A percentile compares a stretch with the other conserved stretches of the same genome.
Evolutionary conservation across 306 rosid species (phyloP).

Genomic region (Prunus dulcis): DNA sequence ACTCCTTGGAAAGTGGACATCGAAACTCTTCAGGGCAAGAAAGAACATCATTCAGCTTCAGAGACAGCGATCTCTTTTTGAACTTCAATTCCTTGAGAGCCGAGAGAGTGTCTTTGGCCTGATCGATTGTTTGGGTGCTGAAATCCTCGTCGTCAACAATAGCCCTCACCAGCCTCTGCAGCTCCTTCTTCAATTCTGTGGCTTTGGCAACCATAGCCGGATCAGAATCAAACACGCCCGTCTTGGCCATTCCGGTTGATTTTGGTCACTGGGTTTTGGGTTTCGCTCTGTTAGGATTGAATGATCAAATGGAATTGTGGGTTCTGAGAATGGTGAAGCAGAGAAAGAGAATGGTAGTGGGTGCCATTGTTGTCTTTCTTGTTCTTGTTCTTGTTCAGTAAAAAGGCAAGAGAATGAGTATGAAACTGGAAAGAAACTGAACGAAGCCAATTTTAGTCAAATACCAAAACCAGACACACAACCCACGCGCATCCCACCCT

Average conservation of each 20-base stretch:
- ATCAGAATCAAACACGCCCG: conserved; percentile 61
- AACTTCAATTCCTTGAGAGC: conserved; percentile 61
- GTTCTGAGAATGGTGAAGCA: conserved; percentile 36
- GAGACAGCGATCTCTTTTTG: conserved; percentile 45
- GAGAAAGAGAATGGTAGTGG: conserved; percentile 27
- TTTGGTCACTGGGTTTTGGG: conserved; percentile 5
- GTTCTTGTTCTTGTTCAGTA: conserved; percentile 12
- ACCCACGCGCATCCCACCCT: not conserved
- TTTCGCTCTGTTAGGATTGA: not conserved
- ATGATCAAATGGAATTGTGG: not conserved
- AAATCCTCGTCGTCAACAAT: conserved; percentile 65
- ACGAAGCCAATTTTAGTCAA: conserved; percentile 9
- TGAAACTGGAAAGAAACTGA: not conserved
- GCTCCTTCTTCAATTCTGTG: conserved; percentile 72
- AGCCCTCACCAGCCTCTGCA: conserved; percentile 57
- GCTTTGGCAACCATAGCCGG: conserved; percentile 44
- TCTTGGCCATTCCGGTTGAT: conserved; percentile 53
- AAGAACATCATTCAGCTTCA: conserved; percentile 39
- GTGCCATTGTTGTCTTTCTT: conserved; percentile 23
- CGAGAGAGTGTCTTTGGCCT: conserved; percentile 51
- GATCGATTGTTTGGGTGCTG: conserved; percentile 52
- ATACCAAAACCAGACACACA: conserved; percentile 2
- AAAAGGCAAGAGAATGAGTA: not conserved
- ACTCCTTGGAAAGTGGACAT: conserved; percentile 79
- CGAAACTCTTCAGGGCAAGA: conserved; percentile 66